A percentile compares a stretch with the other conserved stretches of the same genome.
Conservation (phyloP, 1,284 basidiomycete species). For the Ganoderma lingzhi region DNA sequence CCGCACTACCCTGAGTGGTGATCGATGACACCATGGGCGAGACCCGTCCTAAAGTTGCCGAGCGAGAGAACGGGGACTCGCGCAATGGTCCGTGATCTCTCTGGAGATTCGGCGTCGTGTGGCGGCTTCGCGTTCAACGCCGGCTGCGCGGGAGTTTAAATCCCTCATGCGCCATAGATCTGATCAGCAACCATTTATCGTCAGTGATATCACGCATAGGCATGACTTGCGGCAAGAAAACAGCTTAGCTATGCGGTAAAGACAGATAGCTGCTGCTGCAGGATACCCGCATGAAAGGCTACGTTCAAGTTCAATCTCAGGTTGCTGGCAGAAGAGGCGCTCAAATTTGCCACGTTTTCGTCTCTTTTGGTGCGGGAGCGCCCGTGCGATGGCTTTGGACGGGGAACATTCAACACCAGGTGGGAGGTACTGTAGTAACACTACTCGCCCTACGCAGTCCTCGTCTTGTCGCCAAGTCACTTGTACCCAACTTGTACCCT, state of each 20-base stretch:
- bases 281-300: not conserved
- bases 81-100: constrained; percentile 17
- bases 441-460: not conserved
- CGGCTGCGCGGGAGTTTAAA: constrained; percentile 5
- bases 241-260: not conserved
- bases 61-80: not conserved
- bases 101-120: constrained; percentile 16
- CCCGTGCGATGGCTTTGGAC: not conserved
- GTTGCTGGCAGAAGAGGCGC: not conserved
- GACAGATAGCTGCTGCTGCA: not conserved
- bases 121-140: constrained; percentile 11
- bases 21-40: constrained; percentile 8
- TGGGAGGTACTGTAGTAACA: not conserved
- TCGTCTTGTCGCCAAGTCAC: not conserved
- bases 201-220: not conserved
- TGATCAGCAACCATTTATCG: not conserved
- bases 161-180: not conserved
- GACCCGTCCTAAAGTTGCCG: constrained; percentile 7
- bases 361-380: not conserved
- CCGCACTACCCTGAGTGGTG: constrained; percentile 13
- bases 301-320: not conserved
- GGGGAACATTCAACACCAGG: not conserved
- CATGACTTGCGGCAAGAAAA: not conserved
- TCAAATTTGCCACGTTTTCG: constrained; percentile 1
- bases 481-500: not conserved